These are phyloP conservation scores for Cercospora beticola DNA, from an alignment of 2,329 filamentous ascomycete species.

Conservation along the genomic window DNA sequence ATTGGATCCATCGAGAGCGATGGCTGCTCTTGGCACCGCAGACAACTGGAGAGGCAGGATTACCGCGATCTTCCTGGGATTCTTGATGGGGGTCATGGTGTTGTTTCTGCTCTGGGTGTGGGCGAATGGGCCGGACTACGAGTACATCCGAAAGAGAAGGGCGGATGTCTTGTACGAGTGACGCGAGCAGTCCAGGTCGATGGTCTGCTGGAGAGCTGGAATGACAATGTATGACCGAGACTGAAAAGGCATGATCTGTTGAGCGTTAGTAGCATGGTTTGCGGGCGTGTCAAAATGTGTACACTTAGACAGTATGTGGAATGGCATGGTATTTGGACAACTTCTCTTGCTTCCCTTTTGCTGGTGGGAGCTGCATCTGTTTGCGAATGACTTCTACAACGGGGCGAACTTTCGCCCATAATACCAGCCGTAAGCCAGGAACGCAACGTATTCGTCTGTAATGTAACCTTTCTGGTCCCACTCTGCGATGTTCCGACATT, in stretches of 20 bases:
- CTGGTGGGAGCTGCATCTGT: neutral
- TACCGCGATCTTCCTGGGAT: neutral
- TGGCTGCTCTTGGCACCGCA: neutral
- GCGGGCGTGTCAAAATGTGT: neutral
- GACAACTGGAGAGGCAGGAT: neutral
- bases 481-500: conserved; percentile 29
- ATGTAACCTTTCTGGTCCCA: conserved; percentile 33
- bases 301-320: neutral
- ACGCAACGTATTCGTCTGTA: conserved; percentile 37
- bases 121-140: conserved; percentile 7
- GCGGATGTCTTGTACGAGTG: conserved; percentile 1
- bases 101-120: neutral
- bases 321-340: neutral
- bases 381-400: neutral
- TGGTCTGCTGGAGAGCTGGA: neutral
- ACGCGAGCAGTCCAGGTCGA: neutral
- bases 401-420: conserved; percentile 25
- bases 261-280: neutral
- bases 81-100: neutral
- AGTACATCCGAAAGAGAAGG: conserved; percentile 6
- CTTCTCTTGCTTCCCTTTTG: neutral
- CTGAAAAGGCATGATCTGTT: neutral
- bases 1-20: neutral
- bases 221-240: neutral
- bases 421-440: conserved; percentile 35